Percentiles rank a stretch among this genome's conserved stretches.
Evolutionary conservation across 768 basidiomycete species (phyloP).

Genomic region (Sutorius australiensis): DNA sequence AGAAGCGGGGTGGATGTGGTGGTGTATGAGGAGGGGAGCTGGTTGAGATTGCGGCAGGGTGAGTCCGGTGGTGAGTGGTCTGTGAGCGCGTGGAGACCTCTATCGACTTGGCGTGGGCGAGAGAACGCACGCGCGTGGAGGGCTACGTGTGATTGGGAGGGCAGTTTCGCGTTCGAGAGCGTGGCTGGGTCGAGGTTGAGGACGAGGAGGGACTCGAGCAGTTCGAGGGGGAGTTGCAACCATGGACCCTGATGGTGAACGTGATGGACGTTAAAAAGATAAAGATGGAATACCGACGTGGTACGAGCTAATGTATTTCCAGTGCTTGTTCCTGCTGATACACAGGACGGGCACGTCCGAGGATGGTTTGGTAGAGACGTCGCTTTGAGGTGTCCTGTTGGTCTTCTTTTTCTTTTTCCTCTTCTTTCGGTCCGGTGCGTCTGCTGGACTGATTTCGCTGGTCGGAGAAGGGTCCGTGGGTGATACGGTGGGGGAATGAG

Average conservation of each 20-base stretch:
- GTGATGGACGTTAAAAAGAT: background rate
- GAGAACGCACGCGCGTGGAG: conserved; percentile 20
- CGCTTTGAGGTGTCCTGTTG: conserved; percentile 35
- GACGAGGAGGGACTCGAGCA: conserved; percentile 75
- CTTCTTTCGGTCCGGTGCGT: conserved; percentile 49
- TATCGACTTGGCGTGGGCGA: conserved; percentile 38
- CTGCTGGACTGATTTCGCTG: background rate
- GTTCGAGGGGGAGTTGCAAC: conserved; percentile 84
- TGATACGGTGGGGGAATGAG: background rate
- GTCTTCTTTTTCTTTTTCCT: conserved; percentile 64
- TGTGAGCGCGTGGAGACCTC: conserved; percentile 34
- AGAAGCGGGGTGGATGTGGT: conserved; percentile 43
- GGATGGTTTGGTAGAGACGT: conserved; percentile 37
- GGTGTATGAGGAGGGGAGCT: conserved; percentile 33
- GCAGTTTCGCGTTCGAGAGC: conserved; percentile 45
- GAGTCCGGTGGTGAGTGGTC: conserved; percentile 46
- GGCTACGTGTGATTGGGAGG: conserved; percentile 25
- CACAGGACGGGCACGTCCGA: conserved; percentile 52
- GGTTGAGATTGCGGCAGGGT: conserved; percentile 34
- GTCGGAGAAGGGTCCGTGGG: conserved; percentile 22
- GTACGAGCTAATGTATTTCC: conserved; percentile 90
- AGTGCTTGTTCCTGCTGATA: conserved; percentile 92
- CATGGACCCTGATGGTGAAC: conserved; percentile 67
- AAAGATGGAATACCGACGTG: conserved; percentile 52
- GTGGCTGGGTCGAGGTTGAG: conserved; percentile 76